These are phyloP conservation scores for Tetrastigma voinierianum DNA, from an alignment of 164 flowering plant genomes.

Conservation along the genomic window DNA sequence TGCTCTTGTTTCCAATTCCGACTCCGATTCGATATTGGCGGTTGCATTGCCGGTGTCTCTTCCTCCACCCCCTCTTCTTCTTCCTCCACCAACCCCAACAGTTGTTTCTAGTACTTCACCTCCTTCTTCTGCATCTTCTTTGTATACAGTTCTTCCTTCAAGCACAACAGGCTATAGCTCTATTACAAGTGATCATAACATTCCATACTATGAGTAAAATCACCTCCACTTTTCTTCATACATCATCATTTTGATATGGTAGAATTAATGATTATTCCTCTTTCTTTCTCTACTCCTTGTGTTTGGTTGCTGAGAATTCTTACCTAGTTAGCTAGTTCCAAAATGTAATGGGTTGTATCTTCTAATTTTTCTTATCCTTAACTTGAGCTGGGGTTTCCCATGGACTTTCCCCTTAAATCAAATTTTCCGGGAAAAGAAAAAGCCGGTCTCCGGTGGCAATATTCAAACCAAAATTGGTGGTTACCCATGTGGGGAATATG, in stretches of 20 bases:
- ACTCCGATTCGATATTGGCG: not conserved
- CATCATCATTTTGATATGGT: not conserved
- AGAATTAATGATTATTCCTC: not conserved
- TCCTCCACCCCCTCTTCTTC: constrained; percentile 7
- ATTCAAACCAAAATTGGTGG: not conserved
- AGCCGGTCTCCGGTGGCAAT: too few species aligned
- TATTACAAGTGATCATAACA: constrained; percentile 5
- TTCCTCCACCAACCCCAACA: constrained; percentile 14
- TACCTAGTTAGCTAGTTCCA: not conserved
- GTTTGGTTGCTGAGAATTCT: not conserved
- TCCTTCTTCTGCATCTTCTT: constrained; percentile 21
- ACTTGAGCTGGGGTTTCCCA: not conserved
- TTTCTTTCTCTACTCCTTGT: too few species aligned
- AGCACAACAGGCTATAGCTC: constrained; percentile 24
- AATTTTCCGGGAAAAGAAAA: too few species aligned
- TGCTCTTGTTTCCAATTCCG: constrained; percentile 11
- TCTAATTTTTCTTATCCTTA: not conserved
- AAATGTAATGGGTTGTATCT: not conserved
- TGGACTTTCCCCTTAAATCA: too few species aligned
- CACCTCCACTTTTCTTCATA: not conserved
- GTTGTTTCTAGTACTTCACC: constrained; percentile 18
- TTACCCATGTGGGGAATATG: constrained; percentile 6
- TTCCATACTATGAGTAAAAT: constrained; percentile 2
- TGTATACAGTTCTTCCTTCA: constrained; percentile 17
- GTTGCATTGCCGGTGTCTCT: constrained; percentile 8